Conservation (phyloP, 495 filamentous ascomycete genomes). For the Margaritispora aquatica region DNA sequence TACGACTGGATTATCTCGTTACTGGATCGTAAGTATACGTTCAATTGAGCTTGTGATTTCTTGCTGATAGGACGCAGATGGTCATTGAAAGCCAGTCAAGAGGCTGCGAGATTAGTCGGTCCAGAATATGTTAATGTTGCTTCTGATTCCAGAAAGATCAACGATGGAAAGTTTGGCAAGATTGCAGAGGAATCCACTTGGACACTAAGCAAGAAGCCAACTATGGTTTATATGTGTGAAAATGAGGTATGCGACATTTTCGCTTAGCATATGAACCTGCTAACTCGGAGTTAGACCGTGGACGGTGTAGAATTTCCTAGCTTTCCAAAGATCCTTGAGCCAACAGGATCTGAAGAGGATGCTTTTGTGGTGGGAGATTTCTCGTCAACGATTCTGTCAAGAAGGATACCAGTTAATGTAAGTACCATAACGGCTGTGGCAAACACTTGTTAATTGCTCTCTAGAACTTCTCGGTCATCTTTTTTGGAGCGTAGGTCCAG, state of each 20-base stretch:
- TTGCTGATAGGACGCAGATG: slow-evolving; percentile 35
- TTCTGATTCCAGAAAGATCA: slow-evolving; percentile 59
- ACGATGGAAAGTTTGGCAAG: slow-evolving; percentile 80
- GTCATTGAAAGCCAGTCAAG: slow-evolving; percentile 87
- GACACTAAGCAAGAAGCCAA: slow-evolving; percentile 67
- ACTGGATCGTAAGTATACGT: slow-evolving; percentile 54
- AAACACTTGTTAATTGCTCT: neutral
- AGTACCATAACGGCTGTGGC: slow-evolving; percentile 1
- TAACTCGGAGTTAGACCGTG: slow-evolving; percentile 45
- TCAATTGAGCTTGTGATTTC: too few species aligned
- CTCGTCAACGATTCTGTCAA: slow-evolving; percentile 69
- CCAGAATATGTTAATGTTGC: slow-evolving; percentile 74
- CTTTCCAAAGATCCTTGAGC: slow-evolving; percentile 50
- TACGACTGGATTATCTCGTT: slow-evolving; percentile 84
- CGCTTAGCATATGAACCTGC: neutral
- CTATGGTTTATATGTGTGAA: slow-evolving; percentile 85
- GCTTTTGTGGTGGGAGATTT: slow-evolving; percentile 75
- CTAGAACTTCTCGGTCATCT: slow-evolving; percentile 66
- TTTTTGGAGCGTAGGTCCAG: slow-evolving; percentile 55
- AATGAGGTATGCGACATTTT: slow-evolving; percentile 50
- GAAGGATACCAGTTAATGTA: slow-evolving; percentile 46
- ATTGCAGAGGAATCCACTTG: slow-evolving; percentile 74
- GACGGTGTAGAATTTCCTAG: slow-evolving; percentile 90
- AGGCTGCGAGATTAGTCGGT: slow-evolving; percentile 71
- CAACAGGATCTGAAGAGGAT: slow-evolving; percentile 48